phyloP scores from a whole-genome alignment of 805 yeast genomes.

The Scheffersomyces ergatensis region DNA sequence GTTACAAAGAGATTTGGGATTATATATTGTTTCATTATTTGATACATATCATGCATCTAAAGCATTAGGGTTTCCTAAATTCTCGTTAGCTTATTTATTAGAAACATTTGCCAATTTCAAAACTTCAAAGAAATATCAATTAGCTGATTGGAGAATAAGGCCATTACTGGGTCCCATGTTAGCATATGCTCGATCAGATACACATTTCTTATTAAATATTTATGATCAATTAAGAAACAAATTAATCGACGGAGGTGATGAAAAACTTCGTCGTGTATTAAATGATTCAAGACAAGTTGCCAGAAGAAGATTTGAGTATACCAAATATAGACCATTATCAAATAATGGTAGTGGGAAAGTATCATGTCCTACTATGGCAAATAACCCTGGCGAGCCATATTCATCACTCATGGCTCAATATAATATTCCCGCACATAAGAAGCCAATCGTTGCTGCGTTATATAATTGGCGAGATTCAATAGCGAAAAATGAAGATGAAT shows the following conservation, averaged over 20 bases:
- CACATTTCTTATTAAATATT: slow-evolving; percentile 83
- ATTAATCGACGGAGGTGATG: slow-evolving; percentile 39
- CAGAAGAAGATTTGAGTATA: slow-evolving; percentile 74
- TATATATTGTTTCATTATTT: slow-evolving; percentile 83
- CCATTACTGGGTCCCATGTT: slow-evolving; percentile 76
- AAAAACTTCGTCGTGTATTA: slow-evolving; percentile 57
- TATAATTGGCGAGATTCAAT: slow-evolving; percentile 79
- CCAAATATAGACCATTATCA: slow-evolving; percentile 54
- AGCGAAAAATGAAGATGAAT: slow-evolving; percentile 81
- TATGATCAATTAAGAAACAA: slow-evolving; percentile 70
- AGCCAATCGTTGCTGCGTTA: slow-evolving; percentile 56
- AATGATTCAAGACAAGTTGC: slow-evolving; percentile 79
- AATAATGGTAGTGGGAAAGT: slow-evolving; percentile 24
- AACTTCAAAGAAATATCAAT: slow-evolving; percentile 90
- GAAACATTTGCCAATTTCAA: slow-evolving; percentile 78
- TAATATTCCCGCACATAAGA: slow-evolving; percentile 54
- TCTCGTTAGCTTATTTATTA: slow-evolving; percentile 79
- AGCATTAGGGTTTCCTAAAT: slow-evolving; percentile 73
- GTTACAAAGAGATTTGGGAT: slow-evolving; percentile 93
- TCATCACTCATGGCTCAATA: slow-evolving; percentile 57
- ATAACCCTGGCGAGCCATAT: slow-evolving; percentile 66
- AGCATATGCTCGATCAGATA: slow-evolving; percentile 90
- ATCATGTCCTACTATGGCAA: slow-evolving; percentile 45
- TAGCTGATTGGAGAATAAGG: slow-evolving; percentile 94
- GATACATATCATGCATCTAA: slow-evolving; percentile 92